Percentiles rank a stretch among this genome's conserved stretches.
These are phyloP conservation scores for Geosmithia putterillii DNA, from an alignment of 2,329 filamentous ascomycete species.

Conservation along the genomic window DNA sequence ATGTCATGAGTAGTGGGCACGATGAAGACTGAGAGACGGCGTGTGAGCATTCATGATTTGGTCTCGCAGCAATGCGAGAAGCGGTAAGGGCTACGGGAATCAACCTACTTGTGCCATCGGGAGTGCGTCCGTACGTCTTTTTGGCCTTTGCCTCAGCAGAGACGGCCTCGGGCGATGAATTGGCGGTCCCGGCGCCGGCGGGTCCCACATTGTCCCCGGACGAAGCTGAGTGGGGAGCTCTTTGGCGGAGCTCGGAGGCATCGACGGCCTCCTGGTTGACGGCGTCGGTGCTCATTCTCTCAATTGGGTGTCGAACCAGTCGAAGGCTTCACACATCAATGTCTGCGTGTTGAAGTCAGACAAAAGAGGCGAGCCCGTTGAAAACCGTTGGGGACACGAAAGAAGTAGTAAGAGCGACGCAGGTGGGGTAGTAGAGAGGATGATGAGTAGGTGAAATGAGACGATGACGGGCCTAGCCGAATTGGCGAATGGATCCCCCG, in stretches of 20 bases:
- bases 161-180: not conserved
- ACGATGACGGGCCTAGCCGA: not conserved
- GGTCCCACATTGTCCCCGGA: not conserved
- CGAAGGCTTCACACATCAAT: not conserved
- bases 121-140: conserved; percentile 85
- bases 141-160: conserved; percentile 22
- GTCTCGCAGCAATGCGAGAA: not conserved
- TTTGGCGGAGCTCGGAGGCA: conserved; percentile 1
- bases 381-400: not conserved
- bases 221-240: conserved; percentile 1
- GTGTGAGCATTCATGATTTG: not conserved
- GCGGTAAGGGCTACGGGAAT: not conserved
- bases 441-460: not conserved
- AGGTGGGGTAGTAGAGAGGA: not conserved
- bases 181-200: not conserved
- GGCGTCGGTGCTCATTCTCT: not conserved
- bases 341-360: not conserved
- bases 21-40: conserved; percentile 59
- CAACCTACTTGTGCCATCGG: conserved; percentile 73
- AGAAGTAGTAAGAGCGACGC: not conserved
- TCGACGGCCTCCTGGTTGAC: not conserved
- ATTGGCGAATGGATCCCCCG: not conserved
- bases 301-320: not conserved
- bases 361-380: not conserved
- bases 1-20: conserved; percentile 97